These are phyloP conservation scores for Saccharum spontaneum DNA, from an alignment of 176 grass and related monocot species.

Conservation along the genomic window DNA sequence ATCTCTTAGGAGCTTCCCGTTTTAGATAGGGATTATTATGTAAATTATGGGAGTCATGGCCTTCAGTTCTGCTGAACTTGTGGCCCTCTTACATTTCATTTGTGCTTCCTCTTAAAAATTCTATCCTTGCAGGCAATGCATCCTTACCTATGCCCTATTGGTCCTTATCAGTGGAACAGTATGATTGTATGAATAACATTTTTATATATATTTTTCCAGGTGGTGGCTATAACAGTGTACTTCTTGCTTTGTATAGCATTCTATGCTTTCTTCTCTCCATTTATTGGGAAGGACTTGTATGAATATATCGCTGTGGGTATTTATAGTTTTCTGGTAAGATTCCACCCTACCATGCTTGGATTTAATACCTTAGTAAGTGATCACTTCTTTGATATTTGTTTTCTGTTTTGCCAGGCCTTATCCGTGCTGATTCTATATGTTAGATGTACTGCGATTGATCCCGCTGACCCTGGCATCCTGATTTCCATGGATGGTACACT, in stretches of 20 bases:
- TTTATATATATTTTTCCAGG: constrained; percentile 41
- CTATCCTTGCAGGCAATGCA: neutral
- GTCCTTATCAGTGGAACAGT: neutral
- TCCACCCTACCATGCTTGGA: neutral
- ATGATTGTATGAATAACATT: neutral
- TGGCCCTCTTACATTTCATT: neutral
- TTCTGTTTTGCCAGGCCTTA: constrained; percentile 65
- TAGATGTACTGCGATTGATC: constrained; percentile 96
- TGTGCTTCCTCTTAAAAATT: constrained; percentile 15
- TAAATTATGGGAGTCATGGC: neutral
- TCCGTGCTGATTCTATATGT: constrained; percentile 82
- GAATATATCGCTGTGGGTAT: constrained; percentile 66
- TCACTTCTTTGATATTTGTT: constrained; percentile 24
- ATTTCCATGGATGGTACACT: constrained; percentile 57
- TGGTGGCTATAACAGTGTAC: constrained; percentile 95
- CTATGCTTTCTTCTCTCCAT: constrained; percentile 98
- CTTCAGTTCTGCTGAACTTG: neutral
- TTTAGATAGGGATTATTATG: neutral
- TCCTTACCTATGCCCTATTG: neutral
- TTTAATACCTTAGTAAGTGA: neutral
- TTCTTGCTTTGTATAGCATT: constrained; percentile 93
- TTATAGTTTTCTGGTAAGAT: constrained; percentile 91
- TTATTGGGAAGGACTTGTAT: constrained; percentile 72
- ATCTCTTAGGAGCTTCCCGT: neutral
- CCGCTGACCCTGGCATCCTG: constrained; percentile 92